Conservation (phyloP, 164 flowering plant species). For the Euptelea pleiosperma region DNA sequence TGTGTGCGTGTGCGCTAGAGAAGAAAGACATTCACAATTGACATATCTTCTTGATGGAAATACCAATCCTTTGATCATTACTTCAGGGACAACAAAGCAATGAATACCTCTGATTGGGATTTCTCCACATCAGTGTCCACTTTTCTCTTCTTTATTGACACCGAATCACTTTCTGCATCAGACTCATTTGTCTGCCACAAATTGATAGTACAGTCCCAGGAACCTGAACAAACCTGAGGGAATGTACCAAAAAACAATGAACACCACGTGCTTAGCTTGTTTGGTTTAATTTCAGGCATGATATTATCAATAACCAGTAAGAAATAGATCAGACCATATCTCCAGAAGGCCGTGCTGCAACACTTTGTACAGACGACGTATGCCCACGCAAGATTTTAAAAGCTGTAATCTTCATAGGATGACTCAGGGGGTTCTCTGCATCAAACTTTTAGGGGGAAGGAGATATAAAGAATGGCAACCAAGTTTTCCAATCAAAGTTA, state of each 20-base stretch:
- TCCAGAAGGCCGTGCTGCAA: slow-evolving; percentile 64
- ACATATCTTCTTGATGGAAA: background rate
- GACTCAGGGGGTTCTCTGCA: slow-evolving; percentile 29
- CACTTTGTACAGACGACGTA: slow-evolving; percentile 65
- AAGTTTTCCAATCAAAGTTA: background rate
- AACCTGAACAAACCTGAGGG: slow-evolving; percentile 88
- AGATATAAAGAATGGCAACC: slow-evolving; percentile 1
- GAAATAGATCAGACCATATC: slow-evolving; percentile 49
- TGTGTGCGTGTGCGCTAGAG: too few relatives aligned
- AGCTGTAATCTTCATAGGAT: slow-evolving; percentile 45
- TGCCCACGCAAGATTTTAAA: slow-evolving; percentile 73
- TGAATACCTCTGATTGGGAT: slow-evolving; percentile 66
- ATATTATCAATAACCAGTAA: too few relatives aligned
- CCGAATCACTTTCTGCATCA: slow-evolving; percentile 46
- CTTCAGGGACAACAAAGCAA: background rate
- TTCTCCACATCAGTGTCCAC: slow-evolving; percentile 41
- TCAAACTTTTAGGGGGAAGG: slow-evolving; percentile 39
- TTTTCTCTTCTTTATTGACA: slow-evolving; percentile 76
- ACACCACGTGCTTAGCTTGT: background rate
- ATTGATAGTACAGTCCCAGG: slow-evolving; percentile 84
- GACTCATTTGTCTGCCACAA: slow-evolving; percentile 62
- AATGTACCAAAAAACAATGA: slow-evolving; percentile 2
- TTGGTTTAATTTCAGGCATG: too few relatives aligned
- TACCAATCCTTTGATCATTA: background rate
- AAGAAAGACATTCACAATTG: too few relatives aligned